Conservation (phyloP, 164 flowering plant genomes). For the Cinnamomum chago region DNA sequence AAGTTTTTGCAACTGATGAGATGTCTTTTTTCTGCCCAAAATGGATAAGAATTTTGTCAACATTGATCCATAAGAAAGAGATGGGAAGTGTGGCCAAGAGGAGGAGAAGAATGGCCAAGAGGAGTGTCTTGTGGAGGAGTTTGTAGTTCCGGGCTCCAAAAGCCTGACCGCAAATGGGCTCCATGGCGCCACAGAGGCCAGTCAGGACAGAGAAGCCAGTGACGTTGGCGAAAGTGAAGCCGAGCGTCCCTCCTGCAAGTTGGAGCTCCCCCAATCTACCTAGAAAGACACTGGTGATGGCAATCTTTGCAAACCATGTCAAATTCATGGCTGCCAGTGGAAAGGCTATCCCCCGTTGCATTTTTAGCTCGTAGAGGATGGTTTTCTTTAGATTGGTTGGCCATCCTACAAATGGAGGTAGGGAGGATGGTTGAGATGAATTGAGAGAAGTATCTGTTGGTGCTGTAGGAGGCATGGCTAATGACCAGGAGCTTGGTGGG, state of each 20-base stretch:
- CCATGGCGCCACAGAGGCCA: constrained; percentile 92
- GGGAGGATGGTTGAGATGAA: constrained; percentile 5
- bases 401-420: constrained; percentile 22
- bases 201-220: constrained; percentile 79
- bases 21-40: constrained; percentile 75
- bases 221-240: constrained; percentile 84
- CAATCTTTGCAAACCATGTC: constrained; percentile 58
- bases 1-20: constrained; percentile 44
- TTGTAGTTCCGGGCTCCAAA: constrained; percentile 69
- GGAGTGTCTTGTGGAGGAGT: constrained; percentile 79
- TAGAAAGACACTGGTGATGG: constrained; percentile 74
- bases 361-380: constrained; percentile 45
- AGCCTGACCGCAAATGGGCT: constrained; percentile 92
- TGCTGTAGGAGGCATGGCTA: constrained; percentile 26
- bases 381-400: constrained; percentile 18
- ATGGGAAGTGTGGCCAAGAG: constrained; percentile 53
- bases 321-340: constrained; percentile 76
- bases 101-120: constrained; percentile 54
- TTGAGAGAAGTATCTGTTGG: constrained; percentile 11
- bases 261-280: constrained; percentile 77
- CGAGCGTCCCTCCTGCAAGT: constrained; percentile 76
- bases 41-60: constrained; percentile 55
- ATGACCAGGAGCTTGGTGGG: constrained; percentile 7
- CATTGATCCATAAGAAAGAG: constrained; percentile 66
- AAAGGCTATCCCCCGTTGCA: constrained; percentile 40